These are phyloP conservation scores for Macadamia integrifolia DNA, from an alignment of 164 flowering plant species.

Conservation along the genomic window DNA sequence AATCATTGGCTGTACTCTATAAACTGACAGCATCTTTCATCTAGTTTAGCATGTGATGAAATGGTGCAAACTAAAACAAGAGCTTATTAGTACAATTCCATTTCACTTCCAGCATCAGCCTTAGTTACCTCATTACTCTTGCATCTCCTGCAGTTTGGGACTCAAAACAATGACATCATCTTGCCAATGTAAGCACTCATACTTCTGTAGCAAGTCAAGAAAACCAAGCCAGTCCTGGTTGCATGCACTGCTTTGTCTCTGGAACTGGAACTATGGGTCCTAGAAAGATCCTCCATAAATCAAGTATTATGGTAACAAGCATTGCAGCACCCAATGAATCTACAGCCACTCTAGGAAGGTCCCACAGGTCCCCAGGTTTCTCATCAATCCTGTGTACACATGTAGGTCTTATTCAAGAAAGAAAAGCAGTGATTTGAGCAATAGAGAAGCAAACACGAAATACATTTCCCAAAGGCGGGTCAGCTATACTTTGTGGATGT, in stretches of 20 bases:
- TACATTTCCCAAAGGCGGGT: not conserved
- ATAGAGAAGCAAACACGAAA: not conserved
- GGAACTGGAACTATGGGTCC: constrained; percentile 67
- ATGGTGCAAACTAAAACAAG: too few relatives aligned
- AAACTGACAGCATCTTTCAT: too few relatives aligned
- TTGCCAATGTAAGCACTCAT: not conserved
- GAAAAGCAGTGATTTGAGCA: not conserved
- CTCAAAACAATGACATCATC: too few relatives aligned
- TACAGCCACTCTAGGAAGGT: constrained; percentile 76
- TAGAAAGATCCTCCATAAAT: constrained; percentile 82
- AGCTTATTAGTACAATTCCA: too few relatives aligned
- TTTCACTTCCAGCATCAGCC: too few relatives aligned
- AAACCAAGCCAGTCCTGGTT: constrained; percentile 83
- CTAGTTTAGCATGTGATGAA: too few relatives aligned
- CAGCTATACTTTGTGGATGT: too few relatives aligned
- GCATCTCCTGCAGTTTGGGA: too few relatives aligned
- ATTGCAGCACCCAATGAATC: constrained; percentile 93
- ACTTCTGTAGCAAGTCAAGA: constrained; percentile 23
- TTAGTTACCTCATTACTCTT: too few relatives aligned
- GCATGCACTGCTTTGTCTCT: constrained; percentile 52
- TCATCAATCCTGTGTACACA: constrained; percentile 70
- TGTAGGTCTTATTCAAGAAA: constrained; percentile 1
- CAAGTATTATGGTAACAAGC: constrained; percentile 90
- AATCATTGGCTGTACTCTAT: too few relatives aligned
- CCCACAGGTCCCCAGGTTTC: constrained; percentile 70